phyloP scores from a whole-genome alignment of 805 yeast genomes.

The Kodamaea kaohsiungensis region DNA sequence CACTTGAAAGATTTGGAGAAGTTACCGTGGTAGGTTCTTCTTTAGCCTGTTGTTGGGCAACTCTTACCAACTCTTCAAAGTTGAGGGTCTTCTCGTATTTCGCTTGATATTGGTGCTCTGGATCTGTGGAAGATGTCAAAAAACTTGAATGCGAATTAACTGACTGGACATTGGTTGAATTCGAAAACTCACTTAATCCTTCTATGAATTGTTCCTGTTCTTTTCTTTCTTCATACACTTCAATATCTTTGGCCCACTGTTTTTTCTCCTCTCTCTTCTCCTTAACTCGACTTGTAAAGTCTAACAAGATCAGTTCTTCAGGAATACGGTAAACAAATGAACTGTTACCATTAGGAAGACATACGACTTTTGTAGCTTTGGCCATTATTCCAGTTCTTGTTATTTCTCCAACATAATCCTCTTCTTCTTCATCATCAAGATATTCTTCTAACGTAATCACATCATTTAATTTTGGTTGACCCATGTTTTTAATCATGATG shows the following conservation, averaged over 20 bases:
- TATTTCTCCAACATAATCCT: conserved; percentile 5
- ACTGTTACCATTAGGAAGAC: conserved; percentile 15
- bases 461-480: background rate
- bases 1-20: background rate
- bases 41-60: conserved; percentile 25
- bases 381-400: conserved; percentile 23
- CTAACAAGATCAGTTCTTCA: conserved; percentile 66
- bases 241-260: conserved; percentile 25
- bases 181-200: conserved; percentile 29
- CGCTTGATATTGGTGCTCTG: background rate
- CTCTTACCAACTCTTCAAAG: conserved; percentile 48
- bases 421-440: background rate
- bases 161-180: conserved; percentile 12
- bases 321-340: conserved; percentile 64
- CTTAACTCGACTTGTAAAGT: conserved; percentile 41
- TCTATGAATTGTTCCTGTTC: conserved; percentile 23
- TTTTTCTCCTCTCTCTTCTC: conserved; percentile 31
- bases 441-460: conserved; percentile 2
- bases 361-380: conserved; percentile 19
- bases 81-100: conserved; percentile 24
- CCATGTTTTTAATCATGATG: conserved; percentile 5
- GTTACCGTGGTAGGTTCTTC: background rate
- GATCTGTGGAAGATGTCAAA: background rate
- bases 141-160: background rate
- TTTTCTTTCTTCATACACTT: conserved; percentile 16